phyloP scores from a whole-genome alignment of 1,284 basidiomycete genomes.

The Ganoderma multipileum region DNA sequence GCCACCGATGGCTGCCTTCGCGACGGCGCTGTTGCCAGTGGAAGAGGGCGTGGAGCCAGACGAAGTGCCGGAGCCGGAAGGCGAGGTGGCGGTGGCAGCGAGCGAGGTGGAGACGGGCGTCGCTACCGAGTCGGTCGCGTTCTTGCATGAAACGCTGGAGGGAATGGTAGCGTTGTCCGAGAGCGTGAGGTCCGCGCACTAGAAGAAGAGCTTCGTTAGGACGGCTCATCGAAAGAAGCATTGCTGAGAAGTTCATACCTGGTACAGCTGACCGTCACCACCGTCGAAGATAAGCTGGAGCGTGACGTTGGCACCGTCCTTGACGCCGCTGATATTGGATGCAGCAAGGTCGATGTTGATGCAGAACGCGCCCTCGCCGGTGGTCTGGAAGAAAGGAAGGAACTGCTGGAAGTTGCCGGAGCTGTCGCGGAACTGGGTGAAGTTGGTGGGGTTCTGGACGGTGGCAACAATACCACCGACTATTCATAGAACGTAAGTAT shows the following conservation, averaged over 20 bases:
- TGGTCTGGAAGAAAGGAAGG: slow-evolving; percentile 57
- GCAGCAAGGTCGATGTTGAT: slow-evolving; percentile 63
- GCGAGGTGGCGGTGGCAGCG: slow-evolving; percentile 21
- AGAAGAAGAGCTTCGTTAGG: slow-evolving; percentile 2
- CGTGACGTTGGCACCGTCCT: slow-evolving; percentile 64
- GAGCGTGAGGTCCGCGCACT: slow-evolving; percentile 79
- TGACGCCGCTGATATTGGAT: slow-evolving; percentile 56
- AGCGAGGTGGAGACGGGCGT: slow-evolving; percentile 27
- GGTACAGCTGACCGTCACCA: slow-evolving; percentile 73
- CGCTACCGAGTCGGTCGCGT: slow-evolving; percentile 35
- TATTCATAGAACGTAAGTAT: slow-evolving; percentile 30
- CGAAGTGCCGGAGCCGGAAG: slow-evolving; percentile 13
- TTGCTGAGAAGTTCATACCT: slow-evolving; percentile 47
- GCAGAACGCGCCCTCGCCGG: slow-evolving; percentile 65
- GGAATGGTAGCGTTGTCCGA: slow-evolving; percentile 49
- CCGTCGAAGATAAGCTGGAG: slow-evolving; percentile 68
- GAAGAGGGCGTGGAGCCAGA: slow-evolving; percentile 22
- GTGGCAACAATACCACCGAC: slow-evolving; percentile 67
- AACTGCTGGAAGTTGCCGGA: slow-evolving; percentile 33
- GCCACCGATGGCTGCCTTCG: slow-evolving; percentile 29
- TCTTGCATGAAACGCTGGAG: slow-evolving; percentile 39
- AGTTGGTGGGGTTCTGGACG: slow-evolving; percentile 63
- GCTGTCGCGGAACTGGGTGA: slow-evolving; percentile 51
- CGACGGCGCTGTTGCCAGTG: slow-evolving; percentile 26
- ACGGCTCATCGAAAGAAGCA: not conserved